Base-by-base conservation (phyloP, 441 rosid genomes). In the Melastoma candidum region DNA sequence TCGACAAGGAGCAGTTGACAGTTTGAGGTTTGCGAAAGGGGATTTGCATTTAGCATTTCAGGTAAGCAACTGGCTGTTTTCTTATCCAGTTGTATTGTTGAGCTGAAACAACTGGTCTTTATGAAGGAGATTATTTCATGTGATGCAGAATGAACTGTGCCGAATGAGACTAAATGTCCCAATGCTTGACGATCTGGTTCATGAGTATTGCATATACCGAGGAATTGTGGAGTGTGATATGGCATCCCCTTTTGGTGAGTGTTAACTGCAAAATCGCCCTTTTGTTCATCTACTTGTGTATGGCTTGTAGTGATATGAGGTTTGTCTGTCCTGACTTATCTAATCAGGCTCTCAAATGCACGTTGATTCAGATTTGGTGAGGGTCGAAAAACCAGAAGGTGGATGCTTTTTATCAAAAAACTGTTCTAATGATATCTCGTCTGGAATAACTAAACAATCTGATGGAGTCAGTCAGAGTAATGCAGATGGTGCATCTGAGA, bases 1-100 rank as follows among this genome's bases (percentile, higher is more conserved):
- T 53, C 82, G 98, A 72, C 96, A 92, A 78, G 95, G 95, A 51
- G 98, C 98, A 24, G 76, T 92, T 74, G 96, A 87, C 63, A 87
- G 98, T 74, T 75, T 92, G 84, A 85, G 80, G 74, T 83, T 85
- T 75, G 85, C 94, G 9, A 89, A 83, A 76, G 96, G 96, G 66
- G 96, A 85, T 74, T 70, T 92, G 60, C 79, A 74, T 71, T 89
- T 72, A 72, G 98, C 98, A 61, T 92, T 92, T 73, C 95, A 87
- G 88, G 98, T 80, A 69, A 56, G 61, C 57, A 49, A 5, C 14
- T 63, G 24, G n/a, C 14, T 7, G 13, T 57, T 13, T 47, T 6
- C 49, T 47, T 6, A 26, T 50, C 56, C 24, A 12, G 27, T 65
- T 25, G 24, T 24, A 14, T 7, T 45, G 26, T 45, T 44, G 39